Conservation (phyloP, 768 basidiomycete species). For the Amyloporia xantha region DNA sequence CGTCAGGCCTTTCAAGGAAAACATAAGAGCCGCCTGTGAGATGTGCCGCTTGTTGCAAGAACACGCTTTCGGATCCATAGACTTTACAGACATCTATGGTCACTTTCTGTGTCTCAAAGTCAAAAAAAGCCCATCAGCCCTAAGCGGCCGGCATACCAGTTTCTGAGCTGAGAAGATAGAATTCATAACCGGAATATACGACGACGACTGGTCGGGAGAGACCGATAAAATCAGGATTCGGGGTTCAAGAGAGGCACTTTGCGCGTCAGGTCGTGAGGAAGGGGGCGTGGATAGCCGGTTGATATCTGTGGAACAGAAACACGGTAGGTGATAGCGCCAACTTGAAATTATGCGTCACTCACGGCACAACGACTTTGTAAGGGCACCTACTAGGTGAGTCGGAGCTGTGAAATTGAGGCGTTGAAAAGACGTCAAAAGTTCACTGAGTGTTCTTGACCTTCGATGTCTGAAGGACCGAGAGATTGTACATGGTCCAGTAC, state of each 20-base stretch:
- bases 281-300: slow-evolving; percentile 44
- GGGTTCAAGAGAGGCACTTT: slow-evolving; percentile 37
- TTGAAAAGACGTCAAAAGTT: slow-evolving; percentile 6
- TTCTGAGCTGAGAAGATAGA: slow-evolving; percentile 99
- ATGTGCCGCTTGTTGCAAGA: slow-evolving; percentile 95
- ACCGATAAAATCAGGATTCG: slow-evolving; percentile 80
- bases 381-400: slow-evolving; percentile 75
- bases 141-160: slow-evolving; percentile 46
- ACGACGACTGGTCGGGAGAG: slow-evolving; percentile 80
- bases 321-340: neutral
- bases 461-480: slow-evolving; percentile 41
- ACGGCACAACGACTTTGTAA: slow-evolving; percentile 94
- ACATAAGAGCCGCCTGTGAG: slow-evolving; percentile 94
- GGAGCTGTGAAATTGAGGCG: slow-evolving; percentile 34
- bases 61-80: slow-evolving; percentile 84
- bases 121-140: neutral
- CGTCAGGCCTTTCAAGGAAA: slow-evolving; percentile 70
- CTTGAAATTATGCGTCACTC: slow-evolving; percentile 15
- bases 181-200: slow-evolving; percentile 99
- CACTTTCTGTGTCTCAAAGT: slow-evolving; percentile 59
- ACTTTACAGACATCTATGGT: slow-evolving; percentile 96
- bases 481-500: slow-evolving; percentile 58
- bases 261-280: slow-evolving; percentile 26
- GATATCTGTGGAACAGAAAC: slow-evolving; percentile 60
- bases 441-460: slow-evolving; percentile 31